Evolutionary conservation across 2,329 filamentous ascomycete genomes (phyloP).

Genomic region (Fusarium lateritium): DNA sequence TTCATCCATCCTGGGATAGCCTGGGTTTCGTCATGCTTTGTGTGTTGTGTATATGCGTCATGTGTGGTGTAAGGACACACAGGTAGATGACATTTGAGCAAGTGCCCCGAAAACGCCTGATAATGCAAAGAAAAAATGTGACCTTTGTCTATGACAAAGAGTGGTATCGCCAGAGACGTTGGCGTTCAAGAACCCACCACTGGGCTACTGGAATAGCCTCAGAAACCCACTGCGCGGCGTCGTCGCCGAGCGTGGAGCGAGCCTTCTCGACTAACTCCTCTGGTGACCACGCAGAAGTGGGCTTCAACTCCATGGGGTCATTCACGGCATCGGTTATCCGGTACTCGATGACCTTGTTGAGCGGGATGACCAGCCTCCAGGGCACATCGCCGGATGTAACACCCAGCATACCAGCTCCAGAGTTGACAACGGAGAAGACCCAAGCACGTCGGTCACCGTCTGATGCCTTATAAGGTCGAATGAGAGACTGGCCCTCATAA

Average conservation of each 20-base stretch:
- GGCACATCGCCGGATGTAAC: slow-evolving; percentile 52
- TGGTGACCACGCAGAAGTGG: slow-evolving; percentile 49
- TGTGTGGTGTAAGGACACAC: slow-evolving; percentile 4
- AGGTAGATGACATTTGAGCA: slow-evolving; percentile 17
- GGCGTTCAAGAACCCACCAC: slow-evolving; percentile 46
- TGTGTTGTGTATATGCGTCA: slow-evolving; percentile 21
- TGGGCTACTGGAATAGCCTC: slow-evolving; percentile 45
- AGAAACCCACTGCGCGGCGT: slow-evolving; percentile 51
- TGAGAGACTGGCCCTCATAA: slow-evolving; percentile 56
- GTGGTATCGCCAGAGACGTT: slow-evolving; percentile 46
- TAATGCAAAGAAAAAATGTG: slow-evolving; percentile 26
- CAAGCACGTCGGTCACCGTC: slow-evolving; percentile 50
- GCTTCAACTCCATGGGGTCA: slow-evolving; percentile 51
- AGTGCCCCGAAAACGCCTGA: slow-evolving; percentile 32
- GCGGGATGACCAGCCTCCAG: slow-evolving; percentile 52
- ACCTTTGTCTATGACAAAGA: slow-evolving; percentile 25
- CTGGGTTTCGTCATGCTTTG: slow-evolving; percentile 13
- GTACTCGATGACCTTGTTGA: slow-evolving; percentile 53
- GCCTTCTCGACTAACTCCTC: slow-evolving; percentile 42
- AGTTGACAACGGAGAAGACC: slow-evolving; percentile 56
- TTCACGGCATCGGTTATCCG: slow-evolving; percentile 49
- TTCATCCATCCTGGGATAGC: slow-evolving; percentile 31
- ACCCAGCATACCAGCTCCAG: slow-evolving; percentile 53
- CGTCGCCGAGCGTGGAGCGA: slow-evolving; percentile 31
- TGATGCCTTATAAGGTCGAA: slow-evolving; percentile 49